phyloP scores from a whole-genome alignment of 805 yeast genomes.

The Yarrowia divulgata region DNA sequence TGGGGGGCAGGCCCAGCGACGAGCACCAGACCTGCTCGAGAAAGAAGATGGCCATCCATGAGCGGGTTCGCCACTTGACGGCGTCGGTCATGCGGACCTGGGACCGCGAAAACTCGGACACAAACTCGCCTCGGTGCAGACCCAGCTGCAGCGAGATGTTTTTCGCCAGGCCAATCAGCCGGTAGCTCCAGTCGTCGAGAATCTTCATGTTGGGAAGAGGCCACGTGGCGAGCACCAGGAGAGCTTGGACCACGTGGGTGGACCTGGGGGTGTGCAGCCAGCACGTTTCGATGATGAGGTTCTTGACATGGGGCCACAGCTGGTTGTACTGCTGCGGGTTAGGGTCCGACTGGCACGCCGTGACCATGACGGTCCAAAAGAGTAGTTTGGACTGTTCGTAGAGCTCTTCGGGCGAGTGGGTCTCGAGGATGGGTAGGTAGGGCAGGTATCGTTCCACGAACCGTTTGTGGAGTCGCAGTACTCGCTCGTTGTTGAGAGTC shows the following conservation, averaged over 20 bases:
- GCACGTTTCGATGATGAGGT: constrained; percentile 87
- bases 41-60: constrained; percentile 89
- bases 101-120: constrained; percentile 86
- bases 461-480: constrained; percentile 71
- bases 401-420: constrained; percentile 74
- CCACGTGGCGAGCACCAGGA: constrained; percentile 86
- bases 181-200: constrained; percentile 86
- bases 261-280: constrained; percentile 94
- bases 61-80: constrained; percentile 90
- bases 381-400: constrained; percentile 82
- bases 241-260: constrained; percentile 90
- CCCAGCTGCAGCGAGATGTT: constrained; percentile 85
- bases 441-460: constrained; percentile 76
- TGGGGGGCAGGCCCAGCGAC: constrained; percentile 84
- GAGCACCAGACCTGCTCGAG: constrained; percentile 93
- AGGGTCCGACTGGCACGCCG: constrained; percentile 86
- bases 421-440: constrained; percentile 77
- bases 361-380: constrained; percentile 89
- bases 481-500: constrained; percentile 67
- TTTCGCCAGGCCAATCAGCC: constrained; percentile 88
- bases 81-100: constrained; percentile 90
- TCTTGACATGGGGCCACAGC: constrained; percentile 78
- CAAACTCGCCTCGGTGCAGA: constrained; percentile 88
- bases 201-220: constrained; percentile 93
- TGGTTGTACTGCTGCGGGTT: constrained; percentile 82